phyloP scores from a whole-genome alignment of 768 basidiomycete species.

The Amyloporia xantha region DNA sequence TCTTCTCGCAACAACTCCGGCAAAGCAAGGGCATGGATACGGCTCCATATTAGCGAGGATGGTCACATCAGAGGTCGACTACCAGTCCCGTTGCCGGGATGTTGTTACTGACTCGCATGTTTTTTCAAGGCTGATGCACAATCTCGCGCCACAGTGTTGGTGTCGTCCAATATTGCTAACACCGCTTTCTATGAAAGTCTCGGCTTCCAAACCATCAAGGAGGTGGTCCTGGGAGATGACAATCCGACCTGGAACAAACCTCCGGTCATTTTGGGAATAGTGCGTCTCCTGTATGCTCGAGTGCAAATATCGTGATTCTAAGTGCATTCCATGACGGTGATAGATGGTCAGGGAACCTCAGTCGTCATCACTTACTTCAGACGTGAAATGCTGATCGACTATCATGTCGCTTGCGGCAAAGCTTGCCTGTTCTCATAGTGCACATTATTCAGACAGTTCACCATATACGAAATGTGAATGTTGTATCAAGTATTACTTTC shows the following conservation, averaged over 20 bases:
- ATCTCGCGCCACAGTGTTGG: conserved; percentile 7
- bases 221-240: conserved; percentile 3
- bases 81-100: too few species aligned
- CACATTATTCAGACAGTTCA: too few species aligned
- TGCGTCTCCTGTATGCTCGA: conserved; percentile 1
- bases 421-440: too few species aligned
- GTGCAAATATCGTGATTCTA: too few species aligned
- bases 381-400: too few species aligned
- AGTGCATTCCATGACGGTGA: neutral
- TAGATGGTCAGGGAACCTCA: neutral
- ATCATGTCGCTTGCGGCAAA: too few species aligned
- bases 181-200: conserved; percentile 12
- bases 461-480: too few species aligned
- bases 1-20: too few species aligned
- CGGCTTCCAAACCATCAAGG: conserved; percentile 7
- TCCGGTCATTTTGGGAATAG: conserved; percentile 11
- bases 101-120: neutral
- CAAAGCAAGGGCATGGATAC: conserved; percentile 11
- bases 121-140: conserved; percentile 10
- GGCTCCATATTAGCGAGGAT: conserved; percentile 10
- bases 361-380: too few species aligned
- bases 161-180: conserved; percentile 9
- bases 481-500: too few species aligned
- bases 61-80: conserved; percentile 5
- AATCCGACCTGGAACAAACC: conserved; percentile 12